Percentiles rank a stretch among this genome's conserved stretches.
phyloP scores from a whole-genome alignment of 208 protist species.

The Borovskyia barvae region DNA sequence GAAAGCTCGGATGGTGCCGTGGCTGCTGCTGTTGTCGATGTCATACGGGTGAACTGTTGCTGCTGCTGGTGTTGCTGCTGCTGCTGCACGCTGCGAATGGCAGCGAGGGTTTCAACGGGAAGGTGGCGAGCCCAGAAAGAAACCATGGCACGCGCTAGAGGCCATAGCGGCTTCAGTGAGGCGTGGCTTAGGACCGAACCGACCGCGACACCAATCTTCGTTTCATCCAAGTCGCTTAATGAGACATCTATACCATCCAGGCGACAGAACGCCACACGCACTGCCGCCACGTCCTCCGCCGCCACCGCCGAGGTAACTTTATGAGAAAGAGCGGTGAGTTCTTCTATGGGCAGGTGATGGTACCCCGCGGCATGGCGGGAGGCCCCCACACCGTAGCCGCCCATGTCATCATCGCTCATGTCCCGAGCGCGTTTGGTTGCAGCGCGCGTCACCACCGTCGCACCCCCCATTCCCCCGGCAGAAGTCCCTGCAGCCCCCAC shows the following conservation, averaged over 20 bases:
- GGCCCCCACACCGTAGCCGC: neutral
- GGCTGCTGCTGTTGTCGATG: neutral
- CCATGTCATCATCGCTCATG: constrained; percentile 7
- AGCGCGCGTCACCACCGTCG: constrained; percentile 5
- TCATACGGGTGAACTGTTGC: no score
- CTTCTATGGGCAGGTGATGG: constrained; percentile 17
- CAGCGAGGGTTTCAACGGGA: constrained; percentile 52
- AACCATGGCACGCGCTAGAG: constrained; percentile 63
- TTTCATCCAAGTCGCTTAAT: constrained; percentile 52
- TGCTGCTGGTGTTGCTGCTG: constrained; percentile 15
- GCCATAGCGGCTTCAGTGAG: constrained; percentile 52
- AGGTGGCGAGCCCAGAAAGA: constrained; percentile 71
- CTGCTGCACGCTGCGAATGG: constrained; percentile 53
- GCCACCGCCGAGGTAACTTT: constrained; percentile 43
- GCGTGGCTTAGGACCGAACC: constrained; percentile 48
- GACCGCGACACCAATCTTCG: constrained; percentile 75
- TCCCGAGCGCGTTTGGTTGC: constrained; percentile 21
- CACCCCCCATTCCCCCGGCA: neutral
- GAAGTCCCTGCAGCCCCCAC: neutral
- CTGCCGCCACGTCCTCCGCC: constrained; percentile 27
- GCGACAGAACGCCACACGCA: constrained; percentile 46
- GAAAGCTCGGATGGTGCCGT: constrained; percentile 10
- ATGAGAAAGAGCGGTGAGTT: constrained; percentile 44
- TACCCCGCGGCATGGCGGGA: neutral
- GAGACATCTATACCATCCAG: constrained; percentile 61